Evolutionary conservation across 768 basidiomycete species (phyloP).

Genomic region (Boletus tomentosulus): DNA sequence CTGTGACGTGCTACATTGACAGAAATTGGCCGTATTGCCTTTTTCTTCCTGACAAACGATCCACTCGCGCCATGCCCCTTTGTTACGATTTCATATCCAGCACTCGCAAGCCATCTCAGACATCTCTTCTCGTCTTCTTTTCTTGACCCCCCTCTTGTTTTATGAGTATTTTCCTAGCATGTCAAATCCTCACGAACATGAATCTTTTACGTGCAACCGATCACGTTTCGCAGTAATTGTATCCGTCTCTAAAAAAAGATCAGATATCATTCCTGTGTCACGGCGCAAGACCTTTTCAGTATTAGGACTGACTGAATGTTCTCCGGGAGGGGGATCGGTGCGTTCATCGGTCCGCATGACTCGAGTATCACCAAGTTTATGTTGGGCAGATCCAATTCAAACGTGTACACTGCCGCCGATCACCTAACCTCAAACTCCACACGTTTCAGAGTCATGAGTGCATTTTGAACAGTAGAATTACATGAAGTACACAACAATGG

Average conservation of each 20-base stretch:
- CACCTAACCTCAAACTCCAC: neutral
- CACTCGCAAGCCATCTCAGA: neutral
- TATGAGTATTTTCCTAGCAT: neutral
- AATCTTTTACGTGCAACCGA: neutral
- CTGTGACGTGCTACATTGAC: conserved; percentile 33
- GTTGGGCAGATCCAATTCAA: no score
- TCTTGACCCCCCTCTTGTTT: neutral
- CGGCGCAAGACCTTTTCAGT: neutral
- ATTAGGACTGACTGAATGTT: neutral
- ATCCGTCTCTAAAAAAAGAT: neutral
- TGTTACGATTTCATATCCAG: neutral
- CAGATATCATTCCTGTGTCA: neutral
- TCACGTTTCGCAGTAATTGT: neutral
- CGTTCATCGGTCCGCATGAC: neutral
- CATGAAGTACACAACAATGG: conserved; percentile 2
- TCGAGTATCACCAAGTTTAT: neutral
- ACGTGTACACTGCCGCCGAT: no score
- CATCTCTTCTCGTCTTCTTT: neutral
- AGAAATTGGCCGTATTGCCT: conserved; percentile 38
- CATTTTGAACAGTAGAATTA: conserved; percentile 2
- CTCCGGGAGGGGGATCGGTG: neutral
- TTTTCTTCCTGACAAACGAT: neutral
- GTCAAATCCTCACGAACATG: neutral
- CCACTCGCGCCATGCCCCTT: neutral
- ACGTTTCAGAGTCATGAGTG: neutral